These are phyloP conservation scores for Arabidopsis arenosa DNA, from an alignment of 345 rosid species.

Conservation along the genomic window DNA sequence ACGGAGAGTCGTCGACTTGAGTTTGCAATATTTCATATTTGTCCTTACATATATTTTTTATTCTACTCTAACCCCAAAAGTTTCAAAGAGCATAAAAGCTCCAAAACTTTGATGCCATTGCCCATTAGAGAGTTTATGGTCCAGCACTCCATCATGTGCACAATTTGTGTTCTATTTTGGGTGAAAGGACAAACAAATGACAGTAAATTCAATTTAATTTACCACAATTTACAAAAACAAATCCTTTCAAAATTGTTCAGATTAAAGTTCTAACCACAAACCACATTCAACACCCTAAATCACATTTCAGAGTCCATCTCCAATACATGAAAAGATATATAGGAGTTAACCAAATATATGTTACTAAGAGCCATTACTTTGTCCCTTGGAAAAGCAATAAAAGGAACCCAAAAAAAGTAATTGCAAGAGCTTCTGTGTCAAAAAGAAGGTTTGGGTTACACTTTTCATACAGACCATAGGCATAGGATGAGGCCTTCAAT, in stretches of 20 bases:
- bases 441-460: slow-evolving; percentile 39
- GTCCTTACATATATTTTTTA: background rate
- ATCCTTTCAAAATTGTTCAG: too few species aligned
- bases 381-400: background rate
- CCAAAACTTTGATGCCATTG: background rate
- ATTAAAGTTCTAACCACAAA: too few species aligned
- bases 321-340: background rate
- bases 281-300: too few species aligned
- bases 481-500: slow-evolving; percentile 70
- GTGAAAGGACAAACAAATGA: background rate
- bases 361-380: background rate
- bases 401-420: background rate
- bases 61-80: background rate
- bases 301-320: background rate
- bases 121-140: too few species aligned
- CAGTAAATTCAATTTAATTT: background rate
- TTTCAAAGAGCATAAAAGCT: background rate
- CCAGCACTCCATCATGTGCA: background rate
- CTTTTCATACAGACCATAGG: slow-evolving; percentile 31
- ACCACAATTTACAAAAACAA: background rate
- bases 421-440: slow-evolving; percentile 15
- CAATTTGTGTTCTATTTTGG: background rate
- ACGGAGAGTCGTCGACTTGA: slow-evolving; percentile 21
- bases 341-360: background rate
- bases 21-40: slow-evolving; percentile 20